Percentiles rank a stretch among this genome's conserved stretches.
Evolutionary conservation across 768 basidiomycete genomes (phyloP).

Genomic region (Rhodocollybia butyracea): DNA sequence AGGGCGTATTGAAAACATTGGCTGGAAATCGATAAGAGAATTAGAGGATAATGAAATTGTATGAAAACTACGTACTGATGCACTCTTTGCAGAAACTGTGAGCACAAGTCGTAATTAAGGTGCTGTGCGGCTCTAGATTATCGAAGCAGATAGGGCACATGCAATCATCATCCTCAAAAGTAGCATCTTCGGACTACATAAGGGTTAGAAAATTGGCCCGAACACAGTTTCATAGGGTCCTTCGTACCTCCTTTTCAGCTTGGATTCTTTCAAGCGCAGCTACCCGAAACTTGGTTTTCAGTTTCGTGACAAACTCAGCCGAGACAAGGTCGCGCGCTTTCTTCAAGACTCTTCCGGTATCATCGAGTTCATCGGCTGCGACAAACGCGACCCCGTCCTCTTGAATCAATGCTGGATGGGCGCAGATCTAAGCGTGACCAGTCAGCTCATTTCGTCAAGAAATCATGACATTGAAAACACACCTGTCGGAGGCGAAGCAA

Average conservation of each 20-base stretch:
- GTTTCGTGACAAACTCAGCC: slow-evolving; percentile 43
- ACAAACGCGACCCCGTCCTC: slow-evolving; percentile 48
- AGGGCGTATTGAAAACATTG: slow-evolving; percentile 41
- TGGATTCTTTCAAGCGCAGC: slow-evolving; percentile 39
- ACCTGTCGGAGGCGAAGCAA: slow-evolving; percentile 56
- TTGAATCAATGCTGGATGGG: slow-evolving; percentile 65
- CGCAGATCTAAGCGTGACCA: no score
- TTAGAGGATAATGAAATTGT: neutral
- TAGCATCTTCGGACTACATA: slow-evolving; percentile 42
- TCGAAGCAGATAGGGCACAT: slow-evolving; percentile 66
- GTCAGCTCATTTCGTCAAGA: no score
- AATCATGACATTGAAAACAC: no score
- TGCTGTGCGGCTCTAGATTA: slow-evolving; percentile 37
- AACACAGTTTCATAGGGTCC: slow-evolving; percentile 29
- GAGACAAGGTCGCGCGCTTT: slow-evolving; percentile 44
- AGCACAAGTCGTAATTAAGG: slow-evolving; percentile 54
- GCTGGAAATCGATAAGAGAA: slow-evolving; percentile 19
- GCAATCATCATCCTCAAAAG: slow-evolving; percentile 54
- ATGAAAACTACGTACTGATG: slow-evolving; percentile 33
- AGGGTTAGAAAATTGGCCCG: neutral
- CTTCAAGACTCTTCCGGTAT: slow-evolving; percentile 37
- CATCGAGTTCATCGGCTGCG: slow-evolving; percentile 34
- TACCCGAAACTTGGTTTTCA: slow-evolving; percentile 46
- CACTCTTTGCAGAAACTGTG: slow-evolving; percentile 66
- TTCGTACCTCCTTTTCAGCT: slow-evolving; percentile 49